Percentiles rank a stretch among this genome's conserved stretches.
Evolutionary conservation across 2,329 filamentous ascomycete genomes (phyloP).

Genomic region (Fusarium agapanthi): DNA sequence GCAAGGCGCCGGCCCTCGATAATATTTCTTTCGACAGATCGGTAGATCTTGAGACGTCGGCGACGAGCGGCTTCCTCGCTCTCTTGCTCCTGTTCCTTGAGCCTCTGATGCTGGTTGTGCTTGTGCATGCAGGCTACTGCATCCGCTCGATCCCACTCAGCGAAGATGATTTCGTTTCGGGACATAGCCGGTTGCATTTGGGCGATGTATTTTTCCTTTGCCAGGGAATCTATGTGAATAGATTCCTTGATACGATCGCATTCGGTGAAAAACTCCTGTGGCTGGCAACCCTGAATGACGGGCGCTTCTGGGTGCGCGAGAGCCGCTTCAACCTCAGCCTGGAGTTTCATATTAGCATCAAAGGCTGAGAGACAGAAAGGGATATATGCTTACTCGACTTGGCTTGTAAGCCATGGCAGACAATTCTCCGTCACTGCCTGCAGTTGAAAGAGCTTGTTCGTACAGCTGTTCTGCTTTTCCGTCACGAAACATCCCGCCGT

Average conservation of each 20-base stretch:
- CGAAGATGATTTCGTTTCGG: neutral
- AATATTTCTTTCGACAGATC: neutral
- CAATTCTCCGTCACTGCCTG: neutral
- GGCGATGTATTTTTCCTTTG: neutral
- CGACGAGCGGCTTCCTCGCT: neutral
- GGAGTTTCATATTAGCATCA: neutral
- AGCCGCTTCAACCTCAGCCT: neutral
- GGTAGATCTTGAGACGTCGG: slow-evolving; percentile 2
- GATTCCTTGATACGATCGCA: neutral
- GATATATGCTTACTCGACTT: neutral
- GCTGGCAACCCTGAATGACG: neutral
- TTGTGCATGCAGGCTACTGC: neutral
- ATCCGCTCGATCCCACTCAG: slow-evolving; percentile 1
- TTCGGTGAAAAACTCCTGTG: neutral
- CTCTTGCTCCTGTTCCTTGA: neutral
- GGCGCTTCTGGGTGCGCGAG: neutral
- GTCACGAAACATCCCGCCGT: neutral
- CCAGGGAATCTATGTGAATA: neutral
- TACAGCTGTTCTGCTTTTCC: neutral
- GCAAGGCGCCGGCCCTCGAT: neutral
- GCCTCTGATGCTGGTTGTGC: neutral
- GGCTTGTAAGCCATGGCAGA: neutral
- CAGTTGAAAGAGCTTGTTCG: neutral
- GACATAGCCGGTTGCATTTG: neutral
- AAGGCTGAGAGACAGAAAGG: neutral